Percentiles rank a stretch among this genome's conserved stretches.
phyloP scores from a whole-genome alignment of 1,284 basidiomycete species.

The Ustilago vetiveriae region DNA sequence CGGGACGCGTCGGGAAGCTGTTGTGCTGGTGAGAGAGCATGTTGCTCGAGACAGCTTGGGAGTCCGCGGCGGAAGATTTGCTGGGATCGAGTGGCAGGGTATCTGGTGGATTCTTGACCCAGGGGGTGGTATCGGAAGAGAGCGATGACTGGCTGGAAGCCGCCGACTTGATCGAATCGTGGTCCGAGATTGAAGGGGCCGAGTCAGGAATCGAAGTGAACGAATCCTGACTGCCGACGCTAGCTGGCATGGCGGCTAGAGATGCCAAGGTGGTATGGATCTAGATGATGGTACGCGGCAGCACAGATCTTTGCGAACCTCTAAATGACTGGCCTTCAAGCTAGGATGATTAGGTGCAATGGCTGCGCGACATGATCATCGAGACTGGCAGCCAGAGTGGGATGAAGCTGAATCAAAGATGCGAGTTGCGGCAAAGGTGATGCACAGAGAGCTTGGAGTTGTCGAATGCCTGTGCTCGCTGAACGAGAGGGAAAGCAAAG shows the following conservation, averaged over 20 bases:
- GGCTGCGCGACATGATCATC: too few relatives aligned
- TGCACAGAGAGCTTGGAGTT: too few relatives aligned
- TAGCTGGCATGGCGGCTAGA: constrained; percentile 25
- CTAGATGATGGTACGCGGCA: background rate
- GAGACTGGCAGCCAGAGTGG: too few relatives aligned
- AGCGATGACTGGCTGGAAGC: constrained; percentile 18
- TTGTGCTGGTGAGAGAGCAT: background rate
- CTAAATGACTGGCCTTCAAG: background rate
- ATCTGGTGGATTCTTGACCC: constrained; percentile 16
- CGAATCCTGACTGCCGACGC: constrained; percentile 23
- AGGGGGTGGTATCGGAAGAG: constrained; percentile 1
- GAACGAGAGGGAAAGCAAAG: too few relatives aligned
- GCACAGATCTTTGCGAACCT: background rate
- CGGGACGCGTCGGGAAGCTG: background rate
- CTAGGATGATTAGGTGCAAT: too few relatives aligned
- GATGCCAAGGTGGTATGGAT: background rate
- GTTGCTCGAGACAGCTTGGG: too few relatives aligned
- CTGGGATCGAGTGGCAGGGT: background rate
- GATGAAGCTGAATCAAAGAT: too few relatives aligned
- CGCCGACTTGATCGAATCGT: constrained; percentile 14
- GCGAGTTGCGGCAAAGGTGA: too few relatives aligned
- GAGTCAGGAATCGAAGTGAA: constrained; percentile 22
- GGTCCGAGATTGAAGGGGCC: constrained; percentile 19
- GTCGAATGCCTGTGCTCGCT: too few relatives aligned
- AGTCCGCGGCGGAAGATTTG: too few relatives aligned